Percentiles rank a stretch among this genome's conserved stretches.
phyloP scores from a whole-genome alignment of 192 early-diverging fungal species.

The Gaertneriomyces sp. region DNA sequence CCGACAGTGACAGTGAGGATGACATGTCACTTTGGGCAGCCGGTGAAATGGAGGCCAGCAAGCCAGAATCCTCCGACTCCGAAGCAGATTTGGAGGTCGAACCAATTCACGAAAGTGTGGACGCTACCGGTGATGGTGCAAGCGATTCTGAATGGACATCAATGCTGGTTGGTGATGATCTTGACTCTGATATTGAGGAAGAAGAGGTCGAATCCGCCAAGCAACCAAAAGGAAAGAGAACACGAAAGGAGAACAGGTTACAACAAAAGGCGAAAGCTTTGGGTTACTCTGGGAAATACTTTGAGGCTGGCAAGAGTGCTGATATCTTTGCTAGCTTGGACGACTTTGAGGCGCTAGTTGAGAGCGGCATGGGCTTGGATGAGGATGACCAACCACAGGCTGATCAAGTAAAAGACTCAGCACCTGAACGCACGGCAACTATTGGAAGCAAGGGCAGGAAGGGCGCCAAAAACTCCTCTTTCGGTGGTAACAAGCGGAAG shows the following conservation, averaged over 20 bases:
- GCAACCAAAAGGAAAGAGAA: slow-evolving; percentile 44
- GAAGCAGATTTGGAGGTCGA: slow-evolving; percentile 14
- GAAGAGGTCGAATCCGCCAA: slow-evolving; percentile 24
- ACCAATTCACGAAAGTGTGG: slow-evolving; percentile 1
- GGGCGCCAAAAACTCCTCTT: too few relatives aligned
- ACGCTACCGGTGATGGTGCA: neutral
- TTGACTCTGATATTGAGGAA: slow-evolving; percentile 8
- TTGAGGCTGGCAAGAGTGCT: slow-evolving; percentile 49
- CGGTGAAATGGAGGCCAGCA: slow-evolving; percentile 21
- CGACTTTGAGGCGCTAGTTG: slow-evolving; percentile 51
- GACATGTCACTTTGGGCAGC: slow-evolving; percentile 39
- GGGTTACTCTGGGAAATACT: slow-evolving; percentile 55
- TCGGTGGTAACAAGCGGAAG: too few relatives aligned
- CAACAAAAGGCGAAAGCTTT: slow-evolving; percentile 50
- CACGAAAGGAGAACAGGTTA: slow-evolving; percentile 41
- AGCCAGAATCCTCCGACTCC: slow-evolving; percentile 12
- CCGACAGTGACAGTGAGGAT: slow-evolving; percentile 25
- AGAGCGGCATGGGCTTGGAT: slow-evolving; percentile 47
- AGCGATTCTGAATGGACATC: neutral
- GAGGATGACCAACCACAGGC: slow-evolving; percentile 4
- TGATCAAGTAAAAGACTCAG: too few relatives aligned
- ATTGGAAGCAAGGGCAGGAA: too few relatives aligned
- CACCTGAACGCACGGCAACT: too few relatives aligned
- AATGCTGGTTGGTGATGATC: slow-evolving; percentile 5
- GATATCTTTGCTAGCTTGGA: slow-evolving; percentile 62